These are phyloP conservation scores for Urtica urens DNA, from an alignment of 306 rosid species.

Conservation along the genomic window DNA sequence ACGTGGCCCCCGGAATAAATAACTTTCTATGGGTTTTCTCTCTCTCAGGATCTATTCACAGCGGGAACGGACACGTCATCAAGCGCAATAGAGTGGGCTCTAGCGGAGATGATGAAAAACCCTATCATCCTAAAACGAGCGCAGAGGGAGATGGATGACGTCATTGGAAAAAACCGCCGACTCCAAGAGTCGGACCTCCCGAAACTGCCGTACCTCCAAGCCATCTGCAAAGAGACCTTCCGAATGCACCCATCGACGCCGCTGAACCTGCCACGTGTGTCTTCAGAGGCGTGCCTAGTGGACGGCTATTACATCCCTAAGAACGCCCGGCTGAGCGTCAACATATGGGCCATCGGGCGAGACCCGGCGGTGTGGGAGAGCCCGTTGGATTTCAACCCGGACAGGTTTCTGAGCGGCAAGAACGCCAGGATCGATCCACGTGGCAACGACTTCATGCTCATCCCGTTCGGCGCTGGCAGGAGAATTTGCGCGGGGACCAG, in stretches of 20 bases:
- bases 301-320: slow-evolving; percentile 33
- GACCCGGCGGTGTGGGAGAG: slow-evolving; percentile 41
- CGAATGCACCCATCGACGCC: slow-evolving; percentile 42
- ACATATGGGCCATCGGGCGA: slow-evolving; percentile 45
- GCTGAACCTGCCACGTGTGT: slow-evolving; percentile 31
- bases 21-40: not conserved
- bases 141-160: slow-evolving; percentile 35
- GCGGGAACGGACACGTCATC: slow-evolving; percentile 47
- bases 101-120: slow-evolving; percentile 32
- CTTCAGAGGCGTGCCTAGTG: slow-evolving; percentile 24
- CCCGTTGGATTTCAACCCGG: slow-evolving; percentile 30
- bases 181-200: slow-evolving; percentile 23
- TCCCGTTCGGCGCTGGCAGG: slow-evolving; percentile 43
- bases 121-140: slow-evolving; percentile 22
- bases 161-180: slow-evolving; percentile 23
- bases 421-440: slow-evolving; percentile 23
- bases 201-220: slow-evolving; percentile 31
- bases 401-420: slow-evolving; percentile 23
- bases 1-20: too few relatives aligned
- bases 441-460: slow-evolving; percentile 37
- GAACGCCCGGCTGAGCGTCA: slow-evolving; percentile 31
- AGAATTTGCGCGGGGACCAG: slow-evolving; percentile 39
- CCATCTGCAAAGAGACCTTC: slow-evolving; percentile 37
- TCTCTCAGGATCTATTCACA: slow-evolving; percentile 25
- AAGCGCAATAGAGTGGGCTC: slow-evolving; percentile 39